phyloP scores from a whole-genome alignment of 768 basidiomycete species.

The Bullera alba region DNA sequence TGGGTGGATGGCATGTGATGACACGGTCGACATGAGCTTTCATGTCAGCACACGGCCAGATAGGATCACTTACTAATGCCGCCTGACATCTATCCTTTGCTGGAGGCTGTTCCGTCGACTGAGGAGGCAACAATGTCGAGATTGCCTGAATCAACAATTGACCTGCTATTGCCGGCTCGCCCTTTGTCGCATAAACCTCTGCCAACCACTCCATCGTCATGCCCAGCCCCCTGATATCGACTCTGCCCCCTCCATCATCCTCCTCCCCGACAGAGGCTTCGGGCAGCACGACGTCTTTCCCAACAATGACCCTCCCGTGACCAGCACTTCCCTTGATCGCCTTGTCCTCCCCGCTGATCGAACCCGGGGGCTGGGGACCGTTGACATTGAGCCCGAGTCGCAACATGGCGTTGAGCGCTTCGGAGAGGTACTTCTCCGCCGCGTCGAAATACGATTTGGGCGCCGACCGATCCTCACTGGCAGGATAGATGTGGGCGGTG shows the following conservation, averaged over 20 bases:
- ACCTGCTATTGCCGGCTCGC: conserved; percentile 31
- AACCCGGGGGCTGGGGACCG: not conserved
- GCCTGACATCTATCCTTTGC: conserved; percentile 40
- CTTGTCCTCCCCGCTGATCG: no score
- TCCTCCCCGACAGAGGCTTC: conserved; percentile 3
- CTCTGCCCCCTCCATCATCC: conserved; percentile 15
- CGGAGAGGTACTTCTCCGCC: conserved; percentile 30
- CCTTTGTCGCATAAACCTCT: conserved; percentile 40
- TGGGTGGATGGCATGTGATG: conserved; percentile 35
- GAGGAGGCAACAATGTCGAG: conserved; percentile 34
- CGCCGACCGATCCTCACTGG: not conserved
- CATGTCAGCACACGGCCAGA: not conserved
- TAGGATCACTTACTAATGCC: conserved; percentile 16
- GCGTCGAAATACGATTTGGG: conserved; percentile 19
- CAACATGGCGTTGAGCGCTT: conserved; percentile 33
- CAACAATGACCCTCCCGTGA: conserved; percentile 12
- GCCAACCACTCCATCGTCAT: conserved; percentile 44
- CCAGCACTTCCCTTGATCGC: not conserved
- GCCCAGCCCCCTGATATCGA: conserved; percentile 39
- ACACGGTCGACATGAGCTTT: conserved; percentile 44
- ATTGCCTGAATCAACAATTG: conserved; percentile 43
- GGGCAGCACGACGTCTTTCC: conserved; percentile 24
- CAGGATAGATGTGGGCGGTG: conserved; percentile 13
- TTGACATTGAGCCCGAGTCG: conserved; percentile 12
- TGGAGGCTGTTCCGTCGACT: conserved; percentile 12